Evolutionary conservation across 1,284 basidiomycete species (phyloP), one percentile per base, ranked within the genome.

Genomic region (Athelia sp.): DNA sequence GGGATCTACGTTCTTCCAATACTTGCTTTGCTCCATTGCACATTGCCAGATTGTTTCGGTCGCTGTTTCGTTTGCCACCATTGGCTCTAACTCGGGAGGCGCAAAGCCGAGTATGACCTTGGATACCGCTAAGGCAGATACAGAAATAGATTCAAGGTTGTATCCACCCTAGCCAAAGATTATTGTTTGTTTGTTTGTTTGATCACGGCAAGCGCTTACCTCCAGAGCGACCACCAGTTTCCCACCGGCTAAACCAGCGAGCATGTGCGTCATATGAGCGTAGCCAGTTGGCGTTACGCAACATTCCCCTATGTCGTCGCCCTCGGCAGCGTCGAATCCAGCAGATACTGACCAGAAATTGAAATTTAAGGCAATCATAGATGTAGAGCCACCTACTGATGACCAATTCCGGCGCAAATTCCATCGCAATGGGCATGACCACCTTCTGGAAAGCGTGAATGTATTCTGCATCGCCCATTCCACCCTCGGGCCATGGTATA

Each of bases 241-340:
- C 4, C 97, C 97, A 3, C 84, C 80, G 11, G 96, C 95, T 9
- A 99, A 75, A n/a, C 88, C 83, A 38, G 84, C 81, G 3, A 99
- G 76, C 87, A 97, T 94, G 61, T 98, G 90, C 2, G 97, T 98
- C 95, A 99, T 98, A 61, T 98, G 96, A 0, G 94, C 94, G 65
- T 94, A 99, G 1, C 94, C 96, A n/a, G 84, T 79, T 0, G 97
- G 97, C 1, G 90, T 81, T 50, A 99, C 95, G 55, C 84, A 74
- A 62, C 94, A 98, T 67, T 85, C 85, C 21, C 97, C 97, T 4
- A 99, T 80, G 43, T 85, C 81, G 63, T 99, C 97, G 1, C 95
- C 95, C 24, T 81, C 80, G 0, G 97, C 97, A 4, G 97, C 96
- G 62, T 99, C 97, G 60, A 98, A 99, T 2, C 97, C 97, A 17